Percentiles rank a stretch among this genome's conserved stretches.
Conservation (phyloP, 2,329 filamentous ascomycete genomes). For the Neoarthrinium moseri region DNA sequence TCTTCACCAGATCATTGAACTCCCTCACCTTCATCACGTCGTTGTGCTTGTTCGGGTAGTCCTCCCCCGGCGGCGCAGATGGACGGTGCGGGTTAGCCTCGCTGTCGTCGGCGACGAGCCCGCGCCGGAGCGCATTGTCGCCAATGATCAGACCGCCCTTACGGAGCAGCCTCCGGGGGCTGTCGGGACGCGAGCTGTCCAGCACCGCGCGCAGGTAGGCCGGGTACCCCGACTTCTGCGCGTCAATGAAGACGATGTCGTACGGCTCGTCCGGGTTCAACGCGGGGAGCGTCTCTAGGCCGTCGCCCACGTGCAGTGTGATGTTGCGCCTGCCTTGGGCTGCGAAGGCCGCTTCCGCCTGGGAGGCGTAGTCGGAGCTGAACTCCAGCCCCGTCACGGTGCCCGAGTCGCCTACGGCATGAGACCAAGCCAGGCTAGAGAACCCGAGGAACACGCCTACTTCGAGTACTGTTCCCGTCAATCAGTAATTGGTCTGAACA, state of each 20-base stretch:
- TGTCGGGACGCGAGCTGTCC: slow-evolving; percentile 36
- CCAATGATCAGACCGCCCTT: slow-evolving; percentile 50
- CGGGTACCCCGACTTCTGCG: slow-evolving; percentile 52
- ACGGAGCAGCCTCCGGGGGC: slow-evolving; percentile 36
- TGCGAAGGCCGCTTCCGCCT: slow-evolving; percentile 37
- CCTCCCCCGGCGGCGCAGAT: slow-evolving; percentile 5
- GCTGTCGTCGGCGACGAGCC: slow-evolving; percentile 43
- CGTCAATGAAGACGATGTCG: slow-evolving; percentile 54
- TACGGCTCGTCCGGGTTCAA: slow-evolving; percentile 40
- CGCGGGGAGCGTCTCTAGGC: slow-evolving; percentile 27
- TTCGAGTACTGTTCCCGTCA: slow-evolving; percentile 38
- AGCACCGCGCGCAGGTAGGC: slow-evolving; percentile 46
- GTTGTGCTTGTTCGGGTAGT: slow-evolving; percentile 16
- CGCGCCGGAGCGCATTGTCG: slow-evolving; percentile 52
- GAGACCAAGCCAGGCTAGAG: slow-evolving; percentile 46
- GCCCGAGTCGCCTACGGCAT: slow-evolving; percentile 42
- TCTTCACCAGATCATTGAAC: slow-evolving; percentile 32
- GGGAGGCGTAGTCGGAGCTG: slow-evolving; percentile 38
- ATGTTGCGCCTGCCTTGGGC: slow-evolving; percentile 41
- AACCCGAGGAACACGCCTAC: slow-evolving; percentile 49
- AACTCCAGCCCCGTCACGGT: slow-evolving; percentile 46
- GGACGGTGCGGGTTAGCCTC: slow-evolving; percentile 30
- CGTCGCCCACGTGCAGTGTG: slow-evolving; percentile 46
- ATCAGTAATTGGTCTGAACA: neutral
- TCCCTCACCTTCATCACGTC: slow-evolving; percentile 29